Percentiles rank a stretch among this genome's conserved stretches.
phyloP scores from a whole-genome alignment of 2,329 filamentous ascomycete species.

The Exophiala alcalophila region DNA sequence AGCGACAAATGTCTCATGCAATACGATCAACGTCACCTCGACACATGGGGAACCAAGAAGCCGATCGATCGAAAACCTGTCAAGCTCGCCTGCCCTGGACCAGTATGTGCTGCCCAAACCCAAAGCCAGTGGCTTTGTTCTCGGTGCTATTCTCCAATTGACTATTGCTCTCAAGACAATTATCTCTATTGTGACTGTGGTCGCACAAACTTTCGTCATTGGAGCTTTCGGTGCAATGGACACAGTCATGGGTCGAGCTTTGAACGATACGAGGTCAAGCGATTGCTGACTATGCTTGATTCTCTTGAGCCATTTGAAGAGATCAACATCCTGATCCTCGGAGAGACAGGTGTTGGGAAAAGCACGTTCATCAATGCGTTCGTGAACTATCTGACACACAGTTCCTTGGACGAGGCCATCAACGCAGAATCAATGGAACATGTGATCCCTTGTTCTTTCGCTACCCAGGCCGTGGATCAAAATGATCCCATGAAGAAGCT shows the following conservation, averaged over 20 bases:
- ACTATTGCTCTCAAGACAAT: slow-evolving; percentile 34
- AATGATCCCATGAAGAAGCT: slow-evolving; percentile 28
- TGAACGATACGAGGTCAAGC: slow-evolving; percentile 19
- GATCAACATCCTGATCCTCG: slow-evolving; percentile 47
- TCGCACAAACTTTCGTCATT: slow-evolving; percentile 30
- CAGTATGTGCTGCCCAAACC: slow-evolving; percentile 26
- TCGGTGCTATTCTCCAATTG: slow-evolving; percentile 30
- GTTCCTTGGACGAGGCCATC: slow-evolving; percentile 41
- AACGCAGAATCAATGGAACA: slow-evolving; percentile 33
- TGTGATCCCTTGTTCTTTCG: slow-evolving; percentile 43
- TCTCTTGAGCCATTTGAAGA: slow-evolving; percentile 33
- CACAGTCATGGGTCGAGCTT: slow-evolving; percentile 31
- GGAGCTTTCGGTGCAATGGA: slow-evolving; percentile 36
- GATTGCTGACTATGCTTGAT: slow-evolving; percentile 27
- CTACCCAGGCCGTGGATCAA: slow-evolving; percentile 35
- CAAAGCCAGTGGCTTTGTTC: slow-evolving; percentile 31
- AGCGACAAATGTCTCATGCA: slow-evolving; percentile 29
- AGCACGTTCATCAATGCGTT: slow-evolving; percentile 52
- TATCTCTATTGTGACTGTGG: slow-evolving; percentile 43
- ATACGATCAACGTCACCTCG: slow-evolving; percentile 19
- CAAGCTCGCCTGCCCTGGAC: slow-evolving; percentile 36
- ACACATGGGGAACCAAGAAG: slow-evolving; percentile 26
- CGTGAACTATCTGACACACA: slow-evolving; percentile 44
- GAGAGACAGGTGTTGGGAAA: slow-evolving; percentile 51
- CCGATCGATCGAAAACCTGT: slow-evolving; percentile 34